These are phyloP conservation scores for Lasiosphaeria hispida DNA, from an alignment of 495 filamentous ascomycete species.

Conservation along the genomic window DNA sequence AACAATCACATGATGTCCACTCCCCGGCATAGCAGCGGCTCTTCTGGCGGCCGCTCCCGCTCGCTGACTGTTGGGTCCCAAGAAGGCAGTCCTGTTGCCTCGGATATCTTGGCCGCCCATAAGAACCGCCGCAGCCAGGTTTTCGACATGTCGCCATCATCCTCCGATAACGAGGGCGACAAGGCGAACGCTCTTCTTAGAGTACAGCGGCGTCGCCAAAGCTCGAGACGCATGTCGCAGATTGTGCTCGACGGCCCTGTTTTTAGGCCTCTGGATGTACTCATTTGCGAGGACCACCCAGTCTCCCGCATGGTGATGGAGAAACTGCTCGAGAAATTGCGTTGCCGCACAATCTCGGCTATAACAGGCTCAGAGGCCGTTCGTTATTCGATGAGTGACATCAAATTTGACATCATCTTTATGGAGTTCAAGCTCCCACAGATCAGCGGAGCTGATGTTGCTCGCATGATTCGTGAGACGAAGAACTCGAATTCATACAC, in stretches of 20 bases:
- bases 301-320: conserved; percentile 98
- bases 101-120: conserved; percentile 64
- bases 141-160: conserved; percentile 94
- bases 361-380: conserved; percentile 85
- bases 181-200: conserved; percentile 88
- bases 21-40: conserved; percentile 45
- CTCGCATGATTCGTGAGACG: conserved; percentile 93
- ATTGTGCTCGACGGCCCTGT: conserved; percentile 76
- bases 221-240: conserved; percentile 86
- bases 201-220: conserved; percentile 87
- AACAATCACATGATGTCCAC: conserved; percentile 38
- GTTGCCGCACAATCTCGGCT: conserved; percentile 91
- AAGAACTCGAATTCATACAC: conserved; percentile 93
- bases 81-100: conserved; percentile 70
- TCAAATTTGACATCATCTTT: conserved; percentile 96
- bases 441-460: conserved; percentile 90
- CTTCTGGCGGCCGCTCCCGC: conserved; percentile 59
- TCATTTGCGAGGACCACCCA: conserved; percentile 97
- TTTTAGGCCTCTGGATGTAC: conserved; percentile 87
- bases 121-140: conserved; percentile 91
- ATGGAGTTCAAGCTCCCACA: conserved; percentile 95
- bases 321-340: conserved; percentile 87
- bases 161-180: conserved; percentile 94
- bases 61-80: conserved; percentile 94
- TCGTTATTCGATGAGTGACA: conserved; percentile 87